A percentile compares a stretch with the other conserved stretches of the same genome.
These are phyloP conservation scores for Chernovozyma sophiae-reginae DNA, from an alignment of 1,139 yeast species.

Conservation along the genomic window DNA sequence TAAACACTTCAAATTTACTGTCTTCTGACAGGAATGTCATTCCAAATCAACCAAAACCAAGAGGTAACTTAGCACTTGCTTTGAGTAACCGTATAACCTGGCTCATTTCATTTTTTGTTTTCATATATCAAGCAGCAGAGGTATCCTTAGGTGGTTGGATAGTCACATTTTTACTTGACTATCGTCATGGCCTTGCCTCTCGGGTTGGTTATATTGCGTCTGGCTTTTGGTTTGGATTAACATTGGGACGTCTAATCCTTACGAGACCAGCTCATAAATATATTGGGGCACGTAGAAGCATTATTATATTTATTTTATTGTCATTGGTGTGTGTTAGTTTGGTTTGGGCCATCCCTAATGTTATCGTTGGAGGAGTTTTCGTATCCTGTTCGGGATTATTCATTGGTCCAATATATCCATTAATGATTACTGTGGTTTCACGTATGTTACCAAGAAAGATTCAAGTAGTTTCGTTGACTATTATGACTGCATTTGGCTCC, in stretches of 20 bases:
- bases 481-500: constrained; percentile 57
- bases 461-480: constrained; percentile 49
- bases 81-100: constrained; percentile 46
- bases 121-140: constrained; percentile 67
- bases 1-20: background rate
- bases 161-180: constrained; percentile 57
- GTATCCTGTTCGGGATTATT: constrained; percentile 46
- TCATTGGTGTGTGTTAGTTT: constrained; percentile 36
- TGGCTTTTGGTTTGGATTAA: constrained; percentile 71
- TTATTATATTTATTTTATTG: constrained; percentile 27
- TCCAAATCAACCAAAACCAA: background rate
- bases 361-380: constrained; percentile 40
- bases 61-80: constrained; percentile 19
- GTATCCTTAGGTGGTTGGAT: constrained; percentile 72
- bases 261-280: constrained; percentile 36
- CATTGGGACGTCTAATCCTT: constrained; percentile 53
- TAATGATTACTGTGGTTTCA: constrained; percentile 46
- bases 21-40: background rate
- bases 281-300: constrained; percentile 50
- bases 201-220: constrained; percentile 63
- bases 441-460: constrained; percentile 51
- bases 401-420: constrained; percentile 55
- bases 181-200: constrained; percentile 43
- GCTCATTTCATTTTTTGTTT: constrained; percentile 50
- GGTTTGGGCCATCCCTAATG: constrained; percentile 45